Base-by-base conservation (phyloP, 768 basidiomycete genomes). In the Galerina marginata region DNA sequence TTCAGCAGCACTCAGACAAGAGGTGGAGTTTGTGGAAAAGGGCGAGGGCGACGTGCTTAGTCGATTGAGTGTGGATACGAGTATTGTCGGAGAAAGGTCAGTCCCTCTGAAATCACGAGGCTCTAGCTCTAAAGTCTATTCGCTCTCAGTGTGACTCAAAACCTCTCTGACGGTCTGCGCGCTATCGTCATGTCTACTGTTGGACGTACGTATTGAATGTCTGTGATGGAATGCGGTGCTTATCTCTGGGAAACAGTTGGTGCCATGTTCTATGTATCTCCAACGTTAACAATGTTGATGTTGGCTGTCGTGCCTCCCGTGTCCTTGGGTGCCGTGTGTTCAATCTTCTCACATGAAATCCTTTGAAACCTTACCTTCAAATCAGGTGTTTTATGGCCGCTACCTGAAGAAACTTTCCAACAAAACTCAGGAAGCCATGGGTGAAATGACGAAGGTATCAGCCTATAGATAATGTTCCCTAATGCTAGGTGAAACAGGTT, bases 41-140 rank as follows among this genome's bases (percentile, higher is more conserved):
- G 93, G 93, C 2, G 94, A 96, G 62, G 96, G 96, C 7, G 96
- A 99, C 71, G 92, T 97, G 9, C 78, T 98, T 45, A 96, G 94
- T 72, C 80, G 96, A 56, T 80, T 99, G 36, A 95, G 92, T 58
- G 90, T 90, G 1, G 96, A 99, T 71, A 92, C 93, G 6, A 92
- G 87, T 65, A 92, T 99, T 64, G 92, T 99, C 43, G 96, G 96
- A 44, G 95, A 94, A 77, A 93, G 92, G 92, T 92, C 57, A 42
- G 75, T 65, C 10, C 45, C 11, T 15, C 26, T 36, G 38, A 7
- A 9, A 44, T 25, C 15, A 11, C 38, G n/a, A 7, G 9, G 11
- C 36, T 53, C 47, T 47, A 25, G 51, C 15, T 56, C 56, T 59
- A 25, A 54, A 48, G 47, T 49, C 23, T 44, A n/a, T 38, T 65